Evolutionary conservation across 257 asterid species (phyloP).

Genomic region (Hygrophila difformis): DNA sequence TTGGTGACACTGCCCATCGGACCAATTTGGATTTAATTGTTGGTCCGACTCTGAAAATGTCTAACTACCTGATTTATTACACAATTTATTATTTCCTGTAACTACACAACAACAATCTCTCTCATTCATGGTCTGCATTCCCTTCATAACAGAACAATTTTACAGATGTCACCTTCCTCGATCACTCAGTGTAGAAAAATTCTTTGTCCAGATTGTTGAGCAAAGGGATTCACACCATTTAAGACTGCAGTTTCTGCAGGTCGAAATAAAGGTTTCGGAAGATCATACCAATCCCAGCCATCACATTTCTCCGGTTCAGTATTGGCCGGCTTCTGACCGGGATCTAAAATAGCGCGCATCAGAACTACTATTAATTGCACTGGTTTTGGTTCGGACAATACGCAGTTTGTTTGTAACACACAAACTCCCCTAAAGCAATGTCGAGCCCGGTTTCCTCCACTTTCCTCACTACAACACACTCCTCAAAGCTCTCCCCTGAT

Average conservation of each 20-base stretch:
- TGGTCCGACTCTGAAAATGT: no score
- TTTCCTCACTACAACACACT: constrained; percentile 57
- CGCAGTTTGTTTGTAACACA: constrained; percentile 40
- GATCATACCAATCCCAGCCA: constrained; percentile 81
- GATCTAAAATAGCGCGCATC: constrained; percentile 40
- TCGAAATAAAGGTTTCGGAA: constrained; percentile 53
- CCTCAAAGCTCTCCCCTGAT: constrained; percentile 62
- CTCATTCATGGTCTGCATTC: no score
- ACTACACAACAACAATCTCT: no score
- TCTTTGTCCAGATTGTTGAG: constrained; percentile 1
- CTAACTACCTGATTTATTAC: no score
- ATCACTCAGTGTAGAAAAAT: no score
- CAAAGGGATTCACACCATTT: constrained; percentile 44
- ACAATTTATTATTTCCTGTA: no score
- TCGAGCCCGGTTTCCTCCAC: constrained; percentile 64
- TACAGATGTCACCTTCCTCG: no score
- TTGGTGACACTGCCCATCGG: no score
- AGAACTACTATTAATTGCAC: constrained; percentile 41
- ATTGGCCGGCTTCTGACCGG: constrained; percentile 34
- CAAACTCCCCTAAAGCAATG: constrained; percentile 21
- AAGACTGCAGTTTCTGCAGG: constrained; percentile 35
- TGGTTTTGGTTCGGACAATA: constrained; percentile 31
- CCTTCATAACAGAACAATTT: no score
- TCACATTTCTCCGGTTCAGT: constrained; percentile 66
- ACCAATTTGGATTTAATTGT: no score